Evolutionary conservation across 1,284 basidiomycete genomes (phyloP).

Genomic region (Pseudozyma pruni): DNA sequence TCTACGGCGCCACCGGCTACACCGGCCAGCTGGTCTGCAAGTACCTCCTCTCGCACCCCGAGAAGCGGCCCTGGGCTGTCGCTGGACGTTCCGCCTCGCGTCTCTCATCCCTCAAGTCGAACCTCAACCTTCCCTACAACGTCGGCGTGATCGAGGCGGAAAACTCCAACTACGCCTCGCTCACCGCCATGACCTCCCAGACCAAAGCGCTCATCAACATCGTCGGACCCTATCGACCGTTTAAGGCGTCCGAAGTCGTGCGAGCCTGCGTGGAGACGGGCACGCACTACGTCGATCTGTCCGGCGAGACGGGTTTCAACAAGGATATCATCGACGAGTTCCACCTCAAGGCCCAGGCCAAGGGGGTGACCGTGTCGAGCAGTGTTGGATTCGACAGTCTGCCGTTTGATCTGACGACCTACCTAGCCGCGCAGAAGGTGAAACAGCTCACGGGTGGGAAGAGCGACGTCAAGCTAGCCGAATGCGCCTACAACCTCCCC

Average conservation of each 20-base stretch:
- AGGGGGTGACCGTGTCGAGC: conserved; percentile 77
- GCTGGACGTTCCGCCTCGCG: conserved; percentile 55
- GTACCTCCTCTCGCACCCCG: conserved; percentile 51
- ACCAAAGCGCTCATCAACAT: conserved; percentile 53
- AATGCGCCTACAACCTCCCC: conserved; percentile 69
- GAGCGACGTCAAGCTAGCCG: conserved; percentile 34
- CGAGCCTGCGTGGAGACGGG: conserved; percentile 73
- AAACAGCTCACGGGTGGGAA: conserved; percentile 69
- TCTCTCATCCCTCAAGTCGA: conserved; percentile 35
- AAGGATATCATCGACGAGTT: conserved; percentile 73
- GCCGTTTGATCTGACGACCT: conserved; percentile 73
- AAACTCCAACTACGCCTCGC: conserved; percentile 32
- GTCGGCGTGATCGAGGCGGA: conserved; percentile 52
- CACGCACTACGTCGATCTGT: conserved; percentile 76
- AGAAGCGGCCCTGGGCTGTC: conserved; percentile 49
- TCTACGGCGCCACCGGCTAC: conserved; percentile 64
- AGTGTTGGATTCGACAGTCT: conserved; percentile 78
- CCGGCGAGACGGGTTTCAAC: conserved; percentile 71
- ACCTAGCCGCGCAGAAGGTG: conserved; percentile 72
- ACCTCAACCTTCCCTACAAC: conserved; percentile 31
- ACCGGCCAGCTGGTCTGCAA: conserved; percentile 55
- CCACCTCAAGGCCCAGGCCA: conserved; percentile 76
- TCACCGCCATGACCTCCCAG: conserved; percentile 38
- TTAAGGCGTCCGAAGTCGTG: conserved; percentile 59
- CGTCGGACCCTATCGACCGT: conserved; percentile 54